phyloP scores from a whole-genome alignment of 1,284 basidiomycete genomes.

The Tetrapyrgos nigripes region DNA sequence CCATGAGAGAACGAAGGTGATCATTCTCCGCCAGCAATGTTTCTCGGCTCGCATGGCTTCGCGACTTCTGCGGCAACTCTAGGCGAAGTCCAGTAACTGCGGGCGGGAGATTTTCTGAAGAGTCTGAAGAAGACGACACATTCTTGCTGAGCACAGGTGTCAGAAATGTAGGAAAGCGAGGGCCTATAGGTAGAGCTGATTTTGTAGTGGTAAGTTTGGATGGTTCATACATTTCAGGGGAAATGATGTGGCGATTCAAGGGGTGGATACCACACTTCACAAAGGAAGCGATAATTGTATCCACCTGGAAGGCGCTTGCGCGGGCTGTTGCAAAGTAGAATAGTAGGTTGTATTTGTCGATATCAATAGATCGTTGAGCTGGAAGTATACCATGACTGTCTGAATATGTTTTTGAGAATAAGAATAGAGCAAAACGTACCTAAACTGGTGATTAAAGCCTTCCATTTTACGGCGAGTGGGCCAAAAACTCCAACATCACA shows the following conservation, averaged over 20 bases:
- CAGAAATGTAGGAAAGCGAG: neutral
- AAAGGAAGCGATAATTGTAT: conserved; percentile 22
- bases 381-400: no score
- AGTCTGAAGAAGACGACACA: no score
- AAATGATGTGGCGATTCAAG: conserved; percentile 19
- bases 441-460: conserved; percentile 20
- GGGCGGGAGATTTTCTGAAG: no score
- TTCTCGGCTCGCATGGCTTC: neutral
- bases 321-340: conserved; percentile 20
- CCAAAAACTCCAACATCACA: conserved; percentile 39
- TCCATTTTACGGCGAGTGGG: conserved; percentile 30
- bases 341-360: conserved; percentile 24
- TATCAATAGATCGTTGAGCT: neutral
- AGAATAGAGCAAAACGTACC: neutral
- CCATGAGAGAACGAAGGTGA: neutral
- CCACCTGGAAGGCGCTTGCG: conserved; percentile 14
- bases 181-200: conserved; percentile 11
- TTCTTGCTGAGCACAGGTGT: neutral
- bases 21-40: neutral
- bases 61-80: no score
- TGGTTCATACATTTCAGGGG: conserved; percentile 13
- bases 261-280: conserved; percentile 25
- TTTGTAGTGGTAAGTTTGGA: conserved; percentile 10
- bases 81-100: no score
- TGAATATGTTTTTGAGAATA: no score